Percentiles rank a stretch among this genome's conserved stretches.
These are phyloP conservation scores for Henckelia pumila DNA, from an alignment of 257 asterid genomes.

Conservation along the genomic window DNA sequence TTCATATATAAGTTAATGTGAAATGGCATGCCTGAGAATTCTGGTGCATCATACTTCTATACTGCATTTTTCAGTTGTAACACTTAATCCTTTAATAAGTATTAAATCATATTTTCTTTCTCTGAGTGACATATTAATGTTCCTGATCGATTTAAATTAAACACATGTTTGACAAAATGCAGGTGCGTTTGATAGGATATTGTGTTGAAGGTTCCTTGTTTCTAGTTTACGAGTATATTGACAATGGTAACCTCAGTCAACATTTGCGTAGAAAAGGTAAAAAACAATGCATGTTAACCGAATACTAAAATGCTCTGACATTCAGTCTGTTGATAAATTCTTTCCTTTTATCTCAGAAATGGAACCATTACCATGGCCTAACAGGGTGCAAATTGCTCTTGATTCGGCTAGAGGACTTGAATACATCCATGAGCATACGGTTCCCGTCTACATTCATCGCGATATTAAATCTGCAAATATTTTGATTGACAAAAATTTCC, in stretches of 20 bases:
- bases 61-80: not conserved
- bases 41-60: not conserved
- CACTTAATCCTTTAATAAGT: too few relatives aligned
- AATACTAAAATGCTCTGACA: not conserved
- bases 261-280: constrained; percentile 74
- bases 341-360: constrained; percentile 32
- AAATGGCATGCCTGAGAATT: not conserved
- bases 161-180: constrained; percentile 18
- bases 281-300: constrained; percentile 5
- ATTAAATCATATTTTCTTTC: not conserved
- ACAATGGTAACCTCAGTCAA: constrained; percentile 81
- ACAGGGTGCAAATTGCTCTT: constrained; percentile 78
- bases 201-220: constrained; percentile 73
- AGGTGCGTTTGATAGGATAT: constrained; percentile 87
- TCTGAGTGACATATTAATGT: not conserved
- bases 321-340: not conserved
- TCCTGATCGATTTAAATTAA: not conserved
- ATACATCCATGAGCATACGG: constrained; percentile 90
- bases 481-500: constrained; percentile 65
- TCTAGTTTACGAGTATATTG: constrained; percentile 81
- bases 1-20: too few relatives aligned
- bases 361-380: constrained; percentile 63
- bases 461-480: constrained; percentile 82
- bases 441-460: constrained; percentile 82
- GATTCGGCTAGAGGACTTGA: constrained; percentile 97